Evolutionary conservation across 495 filamentous ascomycete genomes (phyloP), one percentile per base, ranked within the genome.

Genomic region (Trichoderma asperelloides): DNA sequence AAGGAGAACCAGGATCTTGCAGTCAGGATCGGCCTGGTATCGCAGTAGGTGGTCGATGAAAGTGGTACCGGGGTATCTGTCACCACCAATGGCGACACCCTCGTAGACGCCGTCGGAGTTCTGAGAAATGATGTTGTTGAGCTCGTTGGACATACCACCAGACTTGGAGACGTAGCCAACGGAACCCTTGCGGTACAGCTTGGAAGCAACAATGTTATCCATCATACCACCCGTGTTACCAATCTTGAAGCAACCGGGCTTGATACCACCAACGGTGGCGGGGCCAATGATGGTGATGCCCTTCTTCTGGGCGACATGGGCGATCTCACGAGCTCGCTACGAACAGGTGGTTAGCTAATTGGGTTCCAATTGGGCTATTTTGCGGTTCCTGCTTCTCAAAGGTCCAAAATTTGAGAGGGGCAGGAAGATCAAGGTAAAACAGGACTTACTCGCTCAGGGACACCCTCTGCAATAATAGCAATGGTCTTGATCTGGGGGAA

Each of bases 191-290:
- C 95, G 95, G 88, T 98, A 98, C 64, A 98, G 91, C 88, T 98
- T 98, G 80, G 96, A 98, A 71, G 95, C 93, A 68, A 98, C 95
- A 74, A 98, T 98, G 86, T 98, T 98, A 87, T 98, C 95, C 95
- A 98, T 98, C 95, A 98, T 98, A 80, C 95, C 95, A 87, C 95
- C 95, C 70, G 95, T 98, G 86, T 98, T 98, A 79, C 95, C 95
- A 70, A 98, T 98, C 88, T 98, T 98, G 88, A 91, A 98, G 75
- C 90, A 89, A 80, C 95, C 96, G 68, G 95, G 95, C 87, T 98
- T 98, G 85, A 98, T 97, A 75, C 95, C 95, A 87, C 95, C 95
- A 69, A 98, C 95, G 66, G 95, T 98, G 68, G 95, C 95, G 69
- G 95, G 95, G 66, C 95, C 95, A 74, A 98, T 97, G 80, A 98